A percentile compares a stretch with the other conserved stretches of the same genome.
Conservation (phyloP, 2,329 filamentous ascomycete species). For the Colletotrichum horii region DNA sequence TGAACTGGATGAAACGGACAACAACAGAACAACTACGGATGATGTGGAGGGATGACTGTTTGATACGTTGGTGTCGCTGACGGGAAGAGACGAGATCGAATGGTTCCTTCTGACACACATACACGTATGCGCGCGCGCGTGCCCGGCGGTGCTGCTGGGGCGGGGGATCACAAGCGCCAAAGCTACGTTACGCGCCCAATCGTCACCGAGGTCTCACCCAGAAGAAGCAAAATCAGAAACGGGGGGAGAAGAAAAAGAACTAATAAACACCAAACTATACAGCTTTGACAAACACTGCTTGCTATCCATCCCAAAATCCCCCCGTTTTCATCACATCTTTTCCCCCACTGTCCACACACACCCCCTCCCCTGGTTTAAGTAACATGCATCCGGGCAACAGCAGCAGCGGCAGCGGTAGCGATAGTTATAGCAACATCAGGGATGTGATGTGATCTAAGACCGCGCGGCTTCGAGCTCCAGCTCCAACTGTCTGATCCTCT, state of each 20-base stretch:
- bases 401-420: not conserved
- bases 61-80: not conserved
- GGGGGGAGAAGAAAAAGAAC: not conserved
- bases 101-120: not conserved
- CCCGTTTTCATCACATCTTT: conserved; percentile 4
- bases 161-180: not conserved
- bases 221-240: not conserved
- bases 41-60: not conserved
- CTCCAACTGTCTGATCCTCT: conserved; percentile 71
- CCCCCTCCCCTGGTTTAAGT: not conserved
- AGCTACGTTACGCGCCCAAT: not conserved
- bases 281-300: conserved; percentile 21
- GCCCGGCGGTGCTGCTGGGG: not conserved
- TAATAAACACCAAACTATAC: conserved; percentile 14
- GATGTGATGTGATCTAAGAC: conserved; percentile 45
- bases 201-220: not conserved
- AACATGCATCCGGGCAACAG: not conserved
- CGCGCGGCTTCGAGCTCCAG: conserved; percentile 69
- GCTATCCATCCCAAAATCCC: conserved; percentile 19
- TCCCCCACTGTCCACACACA: not conserved
- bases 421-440: not conserved
- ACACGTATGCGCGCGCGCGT: not conserved
- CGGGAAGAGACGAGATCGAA: not conserved
- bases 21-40: not conserved
- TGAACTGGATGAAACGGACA: not conserved